These are phyloP conservation scores for Magnaporthiopsis incrustans DNA, from an alignment of 2,329 filamentous ascomycete genomes.

Conservation along the genomic window DNA sequence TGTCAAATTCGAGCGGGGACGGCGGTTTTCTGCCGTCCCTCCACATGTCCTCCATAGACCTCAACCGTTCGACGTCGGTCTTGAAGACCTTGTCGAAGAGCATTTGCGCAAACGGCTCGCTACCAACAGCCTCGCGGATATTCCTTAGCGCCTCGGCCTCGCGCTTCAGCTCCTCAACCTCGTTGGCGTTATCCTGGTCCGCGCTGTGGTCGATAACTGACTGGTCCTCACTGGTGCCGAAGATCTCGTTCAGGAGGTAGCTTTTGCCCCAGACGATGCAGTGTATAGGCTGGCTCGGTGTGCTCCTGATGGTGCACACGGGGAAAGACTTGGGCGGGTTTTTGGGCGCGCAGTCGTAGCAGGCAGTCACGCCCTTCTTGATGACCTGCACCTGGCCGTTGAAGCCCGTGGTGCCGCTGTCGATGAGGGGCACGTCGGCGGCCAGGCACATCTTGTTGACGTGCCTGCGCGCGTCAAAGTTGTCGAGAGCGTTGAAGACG, in stretches of 20 bases:
- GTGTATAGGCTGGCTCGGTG: slow-evolving; percentile 91
- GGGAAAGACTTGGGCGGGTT: slow-evolving; percentile 88
- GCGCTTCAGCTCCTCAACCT: slow-evolving; percentile 79
- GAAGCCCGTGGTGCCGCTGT: slow-evolving; percentile 96
- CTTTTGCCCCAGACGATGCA: slow-evolving; percentile 99
- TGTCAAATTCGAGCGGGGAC: slow-evolving; percentile 61
- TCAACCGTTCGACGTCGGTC: slow-evolving; percentile 72
- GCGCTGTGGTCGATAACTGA: slow-evolving; percentile 71
- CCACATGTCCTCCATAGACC: slow-evolving; percentile 95
- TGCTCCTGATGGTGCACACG: slow-evolving; percentile 95
- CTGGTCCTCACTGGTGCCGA: slow-evolving; percentile 84
- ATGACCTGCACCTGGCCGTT: slow-evolving; percentile 97
- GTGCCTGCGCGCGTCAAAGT: slow-evolving; percentile 85
- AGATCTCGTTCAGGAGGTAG: slow-evolving; percentile 90
- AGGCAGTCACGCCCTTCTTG: slow-evolving; percentile 83
- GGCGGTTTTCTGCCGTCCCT: slow-evolving; percentile 71
- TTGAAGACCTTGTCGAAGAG: slow-evolving; percentile 93
- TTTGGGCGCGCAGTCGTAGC: slow-evolving; percentile 91
- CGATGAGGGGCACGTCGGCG: slow-evolving; percentile 81
- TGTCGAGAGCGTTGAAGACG: slow-evolving; percentile 96
- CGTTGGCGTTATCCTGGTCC: slow-evolving; percentile 72
- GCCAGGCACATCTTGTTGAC: slow-evolving; percentile 97
- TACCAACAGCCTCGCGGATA: slow-evolving; percentile 75
- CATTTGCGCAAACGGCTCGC: slow-evolving; percentile 63
- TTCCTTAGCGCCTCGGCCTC: slow-evolving; percentile 78